phyloP scores from a whole-genome alignment of 2,329 filamentous ascomycete genomes.

The Talaromyces marneffei region DNA sequence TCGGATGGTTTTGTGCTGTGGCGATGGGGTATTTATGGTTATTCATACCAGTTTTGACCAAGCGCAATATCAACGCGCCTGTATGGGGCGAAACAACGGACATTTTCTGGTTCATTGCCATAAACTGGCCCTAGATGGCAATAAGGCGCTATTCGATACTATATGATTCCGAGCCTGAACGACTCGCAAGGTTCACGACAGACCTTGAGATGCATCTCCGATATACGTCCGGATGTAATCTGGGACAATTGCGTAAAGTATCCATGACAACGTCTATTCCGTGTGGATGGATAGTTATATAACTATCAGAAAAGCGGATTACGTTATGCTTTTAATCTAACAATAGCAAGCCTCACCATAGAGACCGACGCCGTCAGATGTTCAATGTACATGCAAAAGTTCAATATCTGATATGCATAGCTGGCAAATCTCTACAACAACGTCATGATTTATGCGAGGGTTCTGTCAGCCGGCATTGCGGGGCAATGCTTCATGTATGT shows the following conservation, averaged over 20 bases:
- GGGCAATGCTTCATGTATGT: background rate
- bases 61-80: background rate
- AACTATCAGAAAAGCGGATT: background rate
- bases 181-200: background rate
- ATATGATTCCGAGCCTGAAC: background rate
- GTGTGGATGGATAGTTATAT: background rate
- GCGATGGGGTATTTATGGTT: background rate
- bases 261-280: background rate
- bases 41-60: background rate
- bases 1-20: background rate
- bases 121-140: too few species aligned
- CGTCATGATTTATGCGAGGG: constrained; percentile 2
- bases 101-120: background rate
- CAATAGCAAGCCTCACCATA: background rate
- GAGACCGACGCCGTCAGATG: background rate
- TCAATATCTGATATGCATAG: constrained; percentile 1
- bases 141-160: background rate
- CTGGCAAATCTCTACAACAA: background rate
- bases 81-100: background rate
- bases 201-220: background rate
- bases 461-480: background rate
- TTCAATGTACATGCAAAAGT: background rate
- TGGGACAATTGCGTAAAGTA: background rate
- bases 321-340: background rate
- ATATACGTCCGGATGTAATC: background rate